Evolutionary conservation across 106 monocot species (phyloP), one percentile per base, ranked within the genome.

Genomic region (Hemerocallis citrina): DNA sequence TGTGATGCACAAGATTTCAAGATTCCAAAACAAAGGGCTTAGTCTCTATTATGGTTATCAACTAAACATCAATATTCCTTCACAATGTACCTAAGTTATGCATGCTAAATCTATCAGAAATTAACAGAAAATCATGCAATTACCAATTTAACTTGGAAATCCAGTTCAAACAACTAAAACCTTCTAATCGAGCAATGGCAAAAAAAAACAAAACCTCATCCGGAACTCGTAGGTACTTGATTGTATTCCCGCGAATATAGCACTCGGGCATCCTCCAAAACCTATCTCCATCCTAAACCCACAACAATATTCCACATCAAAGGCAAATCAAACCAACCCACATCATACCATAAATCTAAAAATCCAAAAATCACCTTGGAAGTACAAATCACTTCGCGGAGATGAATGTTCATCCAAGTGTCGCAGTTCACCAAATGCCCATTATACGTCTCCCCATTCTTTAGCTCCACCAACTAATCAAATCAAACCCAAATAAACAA

Each of bases 241-340:
- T 88, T 0, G 92, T 93, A 52, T 93, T 93, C 25, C 88, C 84
- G 2, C 92, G 77, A 36, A 93, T 93, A 34, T 88, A 93, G 44
- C 92, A 93, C 17, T 93, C 88, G 6, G 88, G 92, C 84, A 88
- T 93, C 52, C 92, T 93, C 92, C 92, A 93, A 55, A 93, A 93
- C 52, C 84, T 73, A 44, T 88, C 92, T 59, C 92, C 88, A 77
- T 93, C 92, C 92, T 93, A 55, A 34, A 79, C 56, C 11, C 21
- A 44, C 19, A 68, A 8, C 22, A 66, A 59, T 1, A 80, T 36
- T 39, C 7, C 13, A 65, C 61, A 45, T 61, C 14, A 69, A 57
- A 63, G 10, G 37, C 16, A 61, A 50, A 17, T 17, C 11, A 61
- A 16, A 2, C 22, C 5, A 50, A 6, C 35, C 6, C n/a, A 19